These are phyloP conservation scores for Venturia nashicola DNA, from an alignment of 2,329 filamentous ascomycete genomes.

Conservation along the genomic window DNA sequence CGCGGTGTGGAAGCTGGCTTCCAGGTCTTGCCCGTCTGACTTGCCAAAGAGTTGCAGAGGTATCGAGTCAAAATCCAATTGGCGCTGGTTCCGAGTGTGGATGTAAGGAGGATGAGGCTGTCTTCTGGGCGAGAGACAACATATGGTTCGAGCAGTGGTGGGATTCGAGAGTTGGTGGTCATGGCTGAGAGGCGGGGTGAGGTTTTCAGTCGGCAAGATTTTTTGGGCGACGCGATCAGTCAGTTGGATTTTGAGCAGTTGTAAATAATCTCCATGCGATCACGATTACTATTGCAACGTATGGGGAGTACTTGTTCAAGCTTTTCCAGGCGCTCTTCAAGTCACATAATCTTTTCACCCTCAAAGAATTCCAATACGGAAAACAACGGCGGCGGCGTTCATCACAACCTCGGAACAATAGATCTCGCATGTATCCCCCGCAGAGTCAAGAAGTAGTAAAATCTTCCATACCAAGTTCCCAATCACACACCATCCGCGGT, in stretches of 20 bases:
- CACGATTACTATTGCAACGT: neutral
- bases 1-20: conserved; percentile 11
- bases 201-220: neutral
- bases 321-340: too few relatives aligned
- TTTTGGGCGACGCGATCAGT: too few relatives aligned
- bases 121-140: conserved; percentile 22
- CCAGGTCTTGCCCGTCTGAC: neutral
- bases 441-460: too few relatives aligned
- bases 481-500: too few relatives aligned
- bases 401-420: too few relatives aligned
- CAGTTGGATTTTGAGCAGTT: neutral
- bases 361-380: too few relatives aligned
- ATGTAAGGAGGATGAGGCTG: conserved; percentile 31
- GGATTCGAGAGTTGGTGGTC: conserved; percentile 19
- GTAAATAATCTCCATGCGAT: neutral
- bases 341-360: too few relatives aligned
- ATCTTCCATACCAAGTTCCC: too few relatives aligned
- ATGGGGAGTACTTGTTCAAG: neutral
- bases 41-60: conserved; percentile 34
- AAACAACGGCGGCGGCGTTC: too few relatives aligned
- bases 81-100: conserved; percentile 31
- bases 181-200: neutral
- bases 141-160: conserved; percentile 27
- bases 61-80: conserved; percentile 46
- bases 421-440: too few relatives aligned